Base-by-base conservation (phyloP, 306 rosid species). In the Pachyrhizus erosus region DNA sequence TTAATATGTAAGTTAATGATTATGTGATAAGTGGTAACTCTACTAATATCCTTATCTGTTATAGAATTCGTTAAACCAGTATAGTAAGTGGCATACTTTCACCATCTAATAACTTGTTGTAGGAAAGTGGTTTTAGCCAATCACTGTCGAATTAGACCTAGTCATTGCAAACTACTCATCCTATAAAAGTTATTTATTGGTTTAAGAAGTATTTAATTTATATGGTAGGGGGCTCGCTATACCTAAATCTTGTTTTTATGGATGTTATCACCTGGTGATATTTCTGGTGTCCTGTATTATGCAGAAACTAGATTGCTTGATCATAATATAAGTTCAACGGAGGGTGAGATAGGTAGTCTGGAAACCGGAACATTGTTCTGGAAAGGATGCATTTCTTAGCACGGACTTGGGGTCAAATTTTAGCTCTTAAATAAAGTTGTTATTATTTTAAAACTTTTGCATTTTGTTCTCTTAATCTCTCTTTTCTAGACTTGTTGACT, bases 181-280 rank as follows among this genome's bases (percentile, higher is more conserved):
- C 23, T 39, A 60, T 27, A 49, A 72, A 61, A 77, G 34, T 42
- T 43, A 45, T 55, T 34, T 23, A 69, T 69, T 46, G 27, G 20
- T 45, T 61, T 33, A 31, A 54, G 73, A 52, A 52, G 69, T 75
- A 31, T 18, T 12, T 33, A 58, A 20, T 55, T 48, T 67, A 13
- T 49, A 5, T 31, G 42, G 24, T 68, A n/a, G 13, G 14, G 10
- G 33, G 17, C 69, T 69, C 57, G 20, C 15, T 60, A 46, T 54
- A 39, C 42, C 60, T 40, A 43, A 54, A 64, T 40, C 29, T n/a
- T 62, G 66, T 27, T 62, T 52, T 61, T 45, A 42, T 7, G 65
- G 81, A 24, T 26, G 48, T 81, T 46, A n/a, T 67, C 60, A 49
- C 52, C 52, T 73, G 77, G 33, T 55, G 61, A 29, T 66, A 57